phyloP scores from a whole-genome alignment of 306 rosid genomes.

The Pyrus betulifolia region DNA sequence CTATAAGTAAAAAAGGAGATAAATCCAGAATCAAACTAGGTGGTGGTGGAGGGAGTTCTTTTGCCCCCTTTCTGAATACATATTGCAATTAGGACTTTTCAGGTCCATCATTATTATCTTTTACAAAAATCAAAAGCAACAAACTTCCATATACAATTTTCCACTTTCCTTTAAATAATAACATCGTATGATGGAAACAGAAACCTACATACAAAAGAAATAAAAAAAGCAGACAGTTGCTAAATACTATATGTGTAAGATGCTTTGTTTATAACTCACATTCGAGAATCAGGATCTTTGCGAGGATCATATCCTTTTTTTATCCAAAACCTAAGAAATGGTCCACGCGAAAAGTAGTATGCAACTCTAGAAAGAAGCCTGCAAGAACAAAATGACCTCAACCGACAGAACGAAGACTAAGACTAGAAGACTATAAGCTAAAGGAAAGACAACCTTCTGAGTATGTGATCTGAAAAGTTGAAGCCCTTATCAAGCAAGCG shows the following conservation, averaged over 20 bases:
- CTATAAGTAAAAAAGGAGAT: slow-evolving; percentile 6
- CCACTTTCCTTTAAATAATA: too few relatives aligned
- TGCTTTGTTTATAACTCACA: slow-evolving; percentile 32
- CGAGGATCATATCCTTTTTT: slow-evolving; percentile 96
- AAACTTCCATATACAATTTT: too few relatives aligned
- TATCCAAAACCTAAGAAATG: slow-evolving; percentile 88
- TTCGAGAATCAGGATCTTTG: slow-evolving; percentile 67
- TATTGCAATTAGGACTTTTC: neutral
- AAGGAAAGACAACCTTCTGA: slow-evolving; percentile 60
- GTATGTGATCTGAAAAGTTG: slow-evolving; percentile 38
- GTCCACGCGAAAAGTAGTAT: slow-evolving; percentile 91
- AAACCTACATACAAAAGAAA: neutral
- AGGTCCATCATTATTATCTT: too few relatives aligned
- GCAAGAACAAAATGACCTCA: slow-evolving; percentile 20
- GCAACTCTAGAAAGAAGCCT: slow-evolving; percentile 92
- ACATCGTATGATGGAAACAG: neutral
- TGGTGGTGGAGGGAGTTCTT: neutral
- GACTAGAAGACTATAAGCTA: neutral
- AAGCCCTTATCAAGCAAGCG: slow-evolving; percentile 60
- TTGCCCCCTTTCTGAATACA: neutral
- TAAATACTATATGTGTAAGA: slow-evolving; percentile 2
- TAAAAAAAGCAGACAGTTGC: neutral
- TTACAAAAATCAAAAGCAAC: too few relatives aligned
- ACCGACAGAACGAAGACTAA: neutral
- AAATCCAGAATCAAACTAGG: neutral